Percentiles rank a stretch among this genome's conserved stretches.
These are phyloP conservation scores for Stachybotrys elegans DNA, from an alignment of 2,329 filamentous ascomycete species.

Conservation along the genomic window DNA sequence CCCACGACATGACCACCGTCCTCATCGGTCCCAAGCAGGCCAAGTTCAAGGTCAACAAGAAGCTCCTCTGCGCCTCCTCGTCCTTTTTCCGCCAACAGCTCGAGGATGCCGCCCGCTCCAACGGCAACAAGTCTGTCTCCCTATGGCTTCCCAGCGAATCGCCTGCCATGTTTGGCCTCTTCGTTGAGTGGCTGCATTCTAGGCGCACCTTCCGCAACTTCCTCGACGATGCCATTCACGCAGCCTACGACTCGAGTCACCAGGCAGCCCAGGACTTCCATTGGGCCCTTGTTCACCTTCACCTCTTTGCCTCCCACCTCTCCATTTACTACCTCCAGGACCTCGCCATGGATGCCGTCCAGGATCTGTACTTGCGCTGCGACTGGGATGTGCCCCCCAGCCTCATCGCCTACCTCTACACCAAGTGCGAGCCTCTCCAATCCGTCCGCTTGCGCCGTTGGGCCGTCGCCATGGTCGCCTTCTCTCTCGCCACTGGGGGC, in stretches of 20 bases:
- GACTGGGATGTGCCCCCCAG: slow-evolving; percentile 53
- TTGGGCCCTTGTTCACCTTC: slow-evolving; percentile 51
- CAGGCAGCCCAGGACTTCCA: slow-evolving; percentile 37
- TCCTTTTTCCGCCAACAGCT: slow-evolving; percentile 43
- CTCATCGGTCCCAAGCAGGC: slow-evolving; percentile 36
- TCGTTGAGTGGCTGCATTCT: slow-evolving; percentile 48
- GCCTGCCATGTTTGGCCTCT: slow-evolving; percentile 47
- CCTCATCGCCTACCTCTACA: slow-evolving; percentile 49
- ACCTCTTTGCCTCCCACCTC: slow-evolving; percentile 51
- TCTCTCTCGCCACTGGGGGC: slow-evolving; percentile 39
- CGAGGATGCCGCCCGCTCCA: slow-evolving; percentile 24
- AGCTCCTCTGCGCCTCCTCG: slow-evolving; percentile 40
- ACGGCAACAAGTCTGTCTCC: slow-evolving; percentile 25
- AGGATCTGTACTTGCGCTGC: slow-evolving; percentile 53
- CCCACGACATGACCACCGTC: too few species aligned
- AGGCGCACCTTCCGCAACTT: slow-evolving; percentile 34
- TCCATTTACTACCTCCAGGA: slow-evolving; percentile 48
- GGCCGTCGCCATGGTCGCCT: slow-evolving; percentile 58
- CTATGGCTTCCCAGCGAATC: slow-evolving; percentile 42
- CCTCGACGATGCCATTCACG: slow-evolving; percentile 34
- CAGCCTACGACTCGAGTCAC: slow-evolving; percentile 21
- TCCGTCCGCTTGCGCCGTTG: slow-evolving; percentile 51
- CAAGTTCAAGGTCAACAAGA: slow-evolving; percentile 37
- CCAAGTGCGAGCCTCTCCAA: slow-evolving; percentile 42
- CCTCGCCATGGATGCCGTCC: slow-evolving; percentile 51